phyloP scores from a whole-genome alignment of 768 basidiomycete species.

The Suillus hirtellus region DNA sequence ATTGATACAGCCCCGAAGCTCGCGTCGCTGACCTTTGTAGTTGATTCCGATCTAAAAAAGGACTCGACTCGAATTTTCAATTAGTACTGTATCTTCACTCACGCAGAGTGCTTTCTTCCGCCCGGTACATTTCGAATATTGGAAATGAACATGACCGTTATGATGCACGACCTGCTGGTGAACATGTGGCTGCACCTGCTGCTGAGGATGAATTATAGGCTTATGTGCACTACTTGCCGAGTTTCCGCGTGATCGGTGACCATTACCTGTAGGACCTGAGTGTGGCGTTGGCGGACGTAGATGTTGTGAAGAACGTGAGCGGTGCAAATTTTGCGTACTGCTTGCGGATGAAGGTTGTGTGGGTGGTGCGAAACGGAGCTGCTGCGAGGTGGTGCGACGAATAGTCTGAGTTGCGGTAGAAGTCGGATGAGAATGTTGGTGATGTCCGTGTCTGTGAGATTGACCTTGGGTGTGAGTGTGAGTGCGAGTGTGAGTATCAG shows the following conservation, averaged over 20 bases:
- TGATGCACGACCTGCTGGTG: conserved; percentile 10
- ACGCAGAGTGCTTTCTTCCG: conserved; percentile 51
- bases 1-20: conserved; percentile 77
- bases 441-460: conserved; percentile 17
- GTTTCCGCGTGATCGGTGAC: conserved; percentile 22
- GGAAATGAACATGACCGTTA: conserved; percentile 30
- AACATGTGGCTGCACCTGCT: conserved; percentile 10
- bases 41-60: conserved; percentile 71
- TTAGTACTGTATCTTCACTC: conserved; percentile 18
- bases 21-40: conserved; percentile 63
- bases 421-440: conserved; percentile 30
- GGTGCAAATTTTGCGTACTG: conserved; percentile 11
- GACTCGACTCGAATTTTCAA: not conserved
- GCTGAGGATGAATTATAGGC: conserved; percentile 5
- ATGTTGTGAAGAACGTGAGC: not conserved
- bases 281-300: conserved; percentile 2
- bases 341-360: not conserved
- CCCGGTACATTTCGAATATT: conserved; percentile 53
- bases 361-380: conserved; percentile 8
- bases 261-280: conserved; percentile 13
- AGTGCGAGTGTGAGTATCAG: conserved; percentile 8
- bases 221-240: conserved; percentile 20
- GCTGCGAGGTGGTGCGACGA: conserved; percentile 15
- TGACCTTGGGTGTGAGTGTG: conserved; percentile 6
- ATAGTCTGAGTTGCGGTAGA: conserved; percentile 16